A percentile compares a stretch with the other conserved stretches of the same genome.
phyloP scores from a whole-genome alignment of 2,329 filamentous ascomycete species.

The Byssothecium circinans region DNA sequence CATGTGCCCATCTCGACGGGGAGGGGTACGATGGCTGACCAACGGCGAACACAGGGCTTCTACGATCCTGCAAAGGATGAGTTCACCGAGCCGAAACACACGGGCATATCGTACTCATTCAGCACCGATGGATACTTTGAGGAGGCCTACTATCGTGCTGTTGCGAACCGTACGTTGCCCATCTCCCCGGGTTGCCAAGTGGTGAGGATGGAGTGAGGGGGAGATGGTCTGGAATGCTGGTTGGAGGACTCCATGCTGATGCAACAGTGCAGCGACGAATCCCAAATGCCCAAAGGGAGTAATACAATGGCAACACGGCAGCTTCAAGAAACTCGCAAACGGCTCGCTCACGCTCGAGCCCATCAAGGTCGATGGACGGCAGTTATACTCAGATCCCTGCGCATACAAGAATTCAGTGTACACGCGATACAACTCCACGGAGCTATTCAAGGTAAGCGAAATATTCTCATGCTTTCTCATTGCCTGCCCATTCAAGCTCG shows the following conservation, averaged over 20 bases:
- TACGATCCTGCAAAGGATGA: slow-evolving; percentile 68
- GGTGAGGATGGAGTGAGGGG: neutral
- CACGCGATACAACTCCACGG: slow-evolving; percentile 67
- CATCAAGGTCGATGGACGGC: slow-evolving; percentile 67
- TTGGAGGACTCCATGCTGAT: slow-evolving; percentile 20
- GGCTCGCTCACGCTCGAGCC: slow-evolving; percentile 63
- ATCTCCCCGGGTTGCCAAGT: neutral
- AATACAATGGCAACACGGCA: slow-evolving; percentile 75
- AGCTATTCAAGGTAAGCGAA: slow-evolving; percentile 60
- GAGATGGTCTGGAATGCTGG: neutral
- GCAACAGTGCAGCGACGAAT: slow-evolving; percentile 51
- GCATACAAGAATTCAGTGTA: slow-evolving; percentile 58
- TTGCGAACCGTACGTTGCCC: slow-evolving; percentile 64
- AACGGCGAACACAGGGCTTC: slow-evolving; percentile 57
- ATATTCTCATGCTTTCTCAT: too few species aligned
- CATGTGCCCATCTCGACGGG: slow-evolving; percentile 18
- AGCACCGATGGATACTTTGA: slow-evolving; percentile 68
- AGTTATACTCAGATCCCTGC: slow-evolving; percentile 68
- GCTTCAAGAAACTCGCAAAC: slow-evolving; percentile 58
- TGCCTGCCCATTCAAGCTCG: too few species aligned
- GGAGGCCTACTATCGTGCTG: slow-evolving; percentile 68
- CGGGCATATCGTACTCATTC: slow-evolving; percentile 76
- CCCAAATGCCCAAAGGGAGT: slow-evolving; percentile 66
- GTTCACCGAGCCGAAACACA: slow-evolving; percentile 65
- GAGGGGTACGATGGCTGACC: slow-evolving; percentile 20